Percentiles rank a stretch among this genome's conserved stretches.
Evolutionary conservation across 495 filamentous ascomycete species (phyloP).

Genomic region (Hyaloscypha variabilis): DNA sequence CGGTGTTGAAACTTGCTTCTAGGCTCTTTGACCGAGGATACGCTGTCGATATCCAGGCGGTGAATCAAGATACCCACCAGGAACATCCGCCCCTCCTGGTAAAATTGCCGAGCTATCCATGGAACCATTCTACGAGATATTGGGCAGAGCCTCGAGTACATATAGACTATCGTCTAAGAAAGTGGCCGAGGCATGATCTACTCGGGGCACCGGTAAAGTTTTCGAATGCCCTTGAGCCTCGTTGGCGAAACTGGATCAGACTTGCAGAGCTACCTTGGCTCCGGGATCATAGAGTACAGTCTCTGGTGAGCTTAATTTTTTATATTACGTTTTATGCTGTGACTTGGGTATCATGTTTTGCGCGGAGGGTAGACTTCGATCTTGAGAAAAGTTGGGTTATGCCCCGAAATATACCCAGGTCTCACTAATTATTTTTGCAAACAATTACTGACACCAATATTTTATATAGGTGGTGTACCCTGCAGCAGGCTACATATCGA

Average conservation of each 20-base stretch:
- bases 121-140: constrained; percentile 37
- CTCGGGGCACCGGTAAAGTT: constrained; percentile 36
- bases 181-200: constrained; percentile 49
- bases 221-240: constrained; percentile 38
- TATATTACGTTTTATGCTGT: background rate
- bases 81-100: constrained; percentile 35
- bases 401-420: too few species aligned
- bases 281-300: constrained; percentile 34
- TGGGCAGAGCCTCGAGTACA: constrained; percentile 45
- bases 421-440: background rate
- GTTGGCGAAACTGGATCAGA: constrained; percentile 41
- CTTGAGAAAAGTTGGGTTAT: too few species aligned
- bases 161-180: constrained; percentile 37
- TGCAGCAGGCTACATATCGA: constrained; percentile 49
- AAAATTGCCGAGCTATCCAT: constrained; percentile 44
- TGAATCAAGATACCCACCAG: constrained; percentile 40
- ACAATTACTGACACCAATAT: background rate
- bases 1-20: constrained; percentile 45
- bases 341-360: background rate
- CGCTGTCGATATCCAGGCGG: constrained; percentile 43
- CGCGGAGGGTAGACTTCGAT: too few species aligned
- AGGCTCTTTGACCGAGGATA: constrained; percentile 43
- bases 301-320: background rate
- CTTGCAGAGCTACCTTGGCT: constrained; percentile 35
- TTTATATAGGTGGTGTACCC: constrained; percentile 25